Evolutionary conservation across 2,329 filamentous ascomycete genomes (phyloP).

Genomic region (Sphaerulina populicola): DNA sequence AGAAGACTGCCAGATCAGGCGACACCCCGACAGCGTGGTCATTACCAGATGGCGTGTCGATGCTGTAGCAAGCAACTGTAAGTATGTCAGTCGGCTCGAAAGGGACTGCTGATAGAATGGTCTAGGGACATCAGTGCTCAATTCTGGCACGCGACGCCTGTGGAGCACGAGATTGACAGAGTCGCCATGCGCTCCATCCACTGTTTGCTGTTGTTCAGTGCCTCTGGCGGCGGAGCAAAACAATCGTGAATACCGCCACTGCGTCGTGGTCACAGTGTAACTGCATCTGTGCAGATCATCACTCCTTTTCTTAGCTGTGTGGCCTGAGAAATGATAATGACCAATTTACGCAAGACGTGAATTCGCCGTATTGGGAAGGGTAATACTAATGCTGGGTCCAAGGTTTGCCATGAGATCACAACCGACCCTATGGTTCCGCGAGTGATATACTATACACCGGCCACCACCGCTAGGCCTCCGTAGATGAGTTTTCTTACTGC

Average conservation of each 20-base stretch:
- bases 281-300: neutral
- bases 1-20: neutral
- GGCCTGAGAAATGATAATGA: neutral
- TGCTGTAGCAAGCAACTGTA: slow-evolving; percentile 13
- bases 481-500: slow-evolving; percentile 88
- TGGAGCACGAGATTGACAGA: neutral
- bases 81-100: neutral
- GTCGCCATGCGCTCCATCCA: neutral
- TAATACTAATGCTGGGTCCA: too few species aligned
- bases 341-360: neutral
- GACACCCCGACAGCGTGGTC: neutral
- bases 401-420: neutral
- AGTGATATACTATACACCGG: slow-evolving; percentile 41
- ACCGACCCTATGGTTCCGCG: neutral
- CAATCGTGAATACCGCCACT: neutral
- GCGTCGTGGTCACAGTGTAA: neutral
- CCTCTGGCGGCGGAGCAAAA: neutral
- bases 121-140: neutral
- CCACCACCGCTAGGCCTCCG: slow-evolving; percentile 83
- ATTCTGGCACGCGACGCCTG: neutral
- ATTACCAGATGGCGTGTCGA: neutral
- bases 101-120: neutral
- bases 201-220: neutral
- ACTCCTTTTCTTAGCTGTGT: neutral
- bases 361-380: too few species aligned